phyloP scores from a whole-genome alignment of 352 stramenopile genomes.

The Globisporangium polare region DNA sequence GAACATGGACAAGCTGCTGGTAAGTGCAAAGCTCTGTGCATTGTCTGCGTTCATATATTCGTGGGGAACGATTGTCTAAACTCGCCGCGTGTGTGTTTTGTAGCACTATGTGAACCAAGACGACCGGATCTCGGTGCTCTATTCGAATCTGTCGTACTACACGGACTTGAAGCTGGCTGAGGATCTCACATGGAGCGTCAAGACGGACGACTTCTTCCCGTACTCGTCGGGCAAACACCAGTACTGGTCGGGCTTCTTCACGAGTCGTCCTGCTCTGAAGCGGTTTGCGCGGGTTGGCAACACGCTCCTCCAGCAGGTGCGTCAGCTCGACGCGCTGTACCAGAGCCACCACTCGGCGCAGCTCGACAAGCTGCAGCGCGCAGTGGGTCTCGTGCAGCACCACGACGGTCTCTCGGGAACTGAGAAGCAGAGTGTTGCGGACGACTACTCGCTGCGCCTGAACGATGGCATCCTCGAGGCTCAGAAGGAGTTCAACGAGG shows the following conservation, averaged over 20 bases:
- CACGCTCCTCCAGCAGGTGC: constrained; percentile 82
- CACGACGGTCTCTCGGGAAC: constrained; percentile 96
- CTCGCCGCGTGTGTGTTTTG: constrained; percentile 8
- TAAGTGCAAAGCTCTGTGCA: constrained; percentile 1
- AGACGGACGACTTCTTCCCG: constrained; percentile 97
- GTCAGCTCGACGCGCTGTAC: constrained; percentile 88
- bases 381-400: constrained; percentile 93
- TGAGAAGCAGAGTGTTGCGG: constrained; percentile 93
- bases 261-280: constrained; percentile 92
- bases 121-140: constrained; percentile 91
- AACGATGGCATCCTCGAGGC: constrained; percentile 73
- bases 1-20: constrained; percentile 96
- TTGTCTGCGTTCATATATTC: neutral
- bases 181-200: constrained; percentile 75
- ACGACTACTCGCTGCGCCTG: constrained; percentile 94
- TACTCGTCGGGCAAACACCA: constrained; percentile 91
- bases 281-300: constrained; percentile 88
- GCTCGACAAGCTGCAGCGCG: constrained; percentile 77
- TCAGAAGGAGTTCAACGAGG: constrained; percentile 62
- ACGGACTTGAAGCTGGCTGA: constrained; percentile 91
- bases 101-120: constrained; percentile 91
- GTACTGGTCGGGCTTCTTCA: constrained; percentile 97
- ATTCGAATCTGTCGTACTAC: constrained; percentile 96
- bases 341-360: constrained; percentile 51
- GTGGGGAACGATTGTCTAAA: too few relatives aligned